These are phyloP conservation scores for Suillus hirtellus DNA, from an alignment of 768 basidiomycete genomes.

Conservation along the genomic window DNA sequence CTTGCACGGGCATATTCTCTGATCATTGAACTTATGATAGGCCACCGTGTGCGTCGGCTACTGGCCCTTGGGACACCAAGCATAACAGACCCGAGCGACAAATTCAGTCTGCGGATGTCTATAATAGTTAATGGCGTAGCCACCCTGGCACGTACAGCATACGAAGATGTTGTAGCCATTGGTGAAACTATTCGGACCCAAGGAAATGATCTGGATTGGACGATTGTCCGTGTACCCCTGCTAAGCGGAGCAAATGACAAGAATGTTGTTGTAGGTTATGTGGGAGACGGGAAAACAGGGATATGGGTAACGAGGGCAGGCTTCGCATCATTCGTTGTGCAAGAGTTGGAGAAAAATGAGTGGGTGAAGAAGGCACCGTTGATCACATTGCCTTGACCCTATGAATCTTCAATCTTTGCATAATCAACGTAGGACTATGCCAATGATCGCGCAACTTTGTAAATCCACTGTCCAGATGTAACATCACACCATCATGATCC, in stretches of 20 bases:
- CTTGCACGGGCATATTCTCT: slow-evolving; percentile 59
- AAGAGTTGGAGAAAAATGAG: slow-evolving; percentile 54
- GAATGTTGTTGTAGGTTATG: slow-evolving; percentile 58
- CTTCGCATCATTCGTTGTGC: slow-evolving; percentile 60
- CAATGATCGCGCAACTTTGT: background rate
- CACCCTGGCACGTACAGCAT: slow-evolving; percentile 54
- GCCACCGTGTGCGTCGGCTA: slow-evolving; percentile 53
- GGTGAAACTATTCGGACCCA: slow-evolving; percentile 54
- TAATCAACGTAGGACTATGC: background rate
- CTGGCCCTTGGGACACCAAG: slow-evolving; percentile 69
- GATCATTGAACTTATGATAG: slow-evolving; percentile 58
- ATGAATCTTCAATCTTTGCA: background rate
- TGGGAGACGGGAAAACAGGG: slow-evolving; percentile 61
- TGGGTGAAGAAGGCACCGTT: slow-evolving; percentile 54
- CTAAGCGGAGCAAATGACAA: slow-evolving; percentile 50
- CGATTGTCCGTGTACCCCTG: slow-evolving; percentile 67
- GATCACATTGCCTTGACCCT: slow-evolving; percentile 32
- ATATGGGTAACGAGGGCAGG: slow-evolving; percentile 53
- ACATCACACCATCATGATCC: background rate
- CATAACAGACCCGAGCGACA: slow-evolving; percentile 61
- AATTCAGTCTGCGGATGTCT: slow-evolving; percentile 42
- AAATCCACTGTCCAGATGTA: background rate
- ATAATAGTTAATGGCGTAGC: slow-evolving; percentile 39
- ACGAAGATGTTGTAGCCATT: slow-evolving; percentile 65
- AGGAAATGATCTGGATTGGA: slow-evolving; percentile 61